Percentiles rank a stretch among this genome's conserved stretches.
phyloP scores from a whole-genome alignment of 495 filamentous ascomycete species.

The Talaromyces wortmannii region DNA sequence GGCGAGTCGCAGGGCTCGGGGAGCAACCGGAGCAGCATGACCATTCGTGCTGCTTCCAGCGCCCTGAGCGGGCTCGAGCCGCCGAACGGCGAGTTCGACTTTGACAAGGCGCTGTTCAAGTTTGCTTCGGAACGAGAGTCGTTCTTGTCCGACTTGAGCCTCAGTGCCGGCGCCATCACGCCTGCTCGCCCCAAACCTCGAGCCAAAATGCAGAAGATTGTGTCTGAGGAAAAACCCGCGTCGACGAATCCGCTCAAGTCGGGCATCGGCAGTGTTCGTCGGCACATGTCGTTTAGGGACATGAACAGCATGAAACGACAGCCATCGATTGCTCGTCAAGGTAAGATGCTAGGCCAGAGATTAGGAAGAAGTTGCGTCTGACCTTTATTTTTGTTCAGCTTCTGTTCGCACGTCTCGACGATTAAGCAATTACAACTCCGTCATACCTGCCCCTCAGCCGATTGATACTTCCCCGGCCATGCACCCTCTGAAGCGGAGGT shows the following conservation, averaged over 20 bases:
- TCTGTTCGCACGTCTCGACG: conserved; percentile 85
- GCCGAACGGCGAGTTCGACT: conserved; percentile 66
- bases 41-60: conserved; percentile 56
- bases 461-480: conserved; percentile 84
- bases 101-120: conserved; percentile 84
- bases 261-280: conserved; percentile 68
- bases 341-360: conserved; percentile 41
- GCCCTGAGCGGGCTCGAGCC: conserved; percentile 14
- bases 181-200: conserved; percentile 64
- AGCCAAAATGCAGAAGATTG: conserved; percentile 73
- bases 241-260: conserved; percentile 42
- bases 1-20: conserved; percentile 41
- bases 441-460: conserved; percentile 89
- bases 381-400: conserved; percentile 40
- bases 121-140: conserved; percentile 91
- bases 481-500: conserved; percentile 89
- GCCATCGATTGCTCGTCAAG: conserved; percentile 67
- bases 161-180: conserved; percentile 77
- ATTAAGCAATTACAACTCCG: conserved; percentile 95
- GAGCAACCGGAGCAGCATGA: conserved; percentile 87
- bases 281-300: conserved; percentile 82
- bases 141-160: conserved; percentile 86
- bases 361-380: neutral
- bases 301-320: conserved; percentile 94
- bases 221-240: conserved; percentile 58